phyloP scores from a whole-genome alignment of 2,329 filamentous ascomycete species.

The Fusarium haematococcum region DNA sequence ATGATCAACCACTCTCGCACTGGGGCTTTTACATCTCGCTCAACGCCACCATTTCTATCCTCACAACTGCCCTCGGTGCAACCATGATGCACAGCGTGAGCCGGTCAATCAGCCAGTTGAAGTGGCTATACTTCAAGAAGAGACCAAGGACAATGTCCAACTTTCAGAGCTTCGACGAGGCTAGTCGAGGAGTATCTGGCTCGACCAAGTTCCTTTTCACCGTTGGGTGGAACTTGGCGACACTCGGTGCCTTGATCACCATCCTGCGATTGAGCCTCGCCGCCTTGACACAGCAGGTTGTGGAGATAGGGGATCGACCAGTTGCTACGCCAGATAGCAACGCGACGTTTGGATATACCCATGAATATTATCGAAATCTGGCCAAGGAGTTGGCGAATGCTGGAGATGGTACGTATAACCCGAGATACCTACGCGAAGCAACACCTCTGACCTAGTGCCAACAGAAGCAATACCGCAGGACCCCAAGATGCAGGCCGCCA shows the following conservation, averaged over 20 bases:
- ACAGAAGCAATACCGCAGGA: slow-evolving; percentile 1
- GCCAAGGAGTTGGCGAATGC: background rate
- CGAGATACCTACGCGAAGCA: background rate
- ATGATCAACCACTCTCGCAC: slow-evolving; percentile 11
- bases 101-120: slow-evolving; percentile 24
- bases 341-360: slow-evolving; percentile 16
- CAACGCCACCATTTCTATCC: slow-evolving; percentile 12
- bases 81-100: slow-evolving; percentile 22
- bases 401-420: background rate
- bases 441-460: background rate
- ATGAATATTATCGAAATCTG: slow-evolving; percentile 1
- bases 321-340: slow-evolving; percentile 2
- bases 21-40: slow-evolving; percentile 15
- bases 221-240: slow-evolving; percentile 14
- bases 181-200: slow-evolving; percentile 18
- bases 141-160: background rate
- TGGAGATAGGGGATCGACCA: background rate
- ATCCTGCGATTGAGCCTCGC: slow-evolving; percentile 8
- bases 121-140: slow-evolving; percentile 28
- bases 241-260: slow-evolving; percentile 21
- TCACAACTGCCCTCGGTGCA: slow-evolving; percentile 13
- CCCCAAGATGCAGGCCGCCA: slow-evolving; percentile 17
- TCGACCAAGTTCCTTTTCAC: slow-evolving; percentile 6
- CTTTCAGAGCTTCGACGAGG: slow-evolving; percentile 22
- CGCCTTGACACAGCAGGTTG: slow-evolving; percentile 14